Conservation (phyloP, 768 basidiomycete species). For the Sarcodon aspratus region DNA sequence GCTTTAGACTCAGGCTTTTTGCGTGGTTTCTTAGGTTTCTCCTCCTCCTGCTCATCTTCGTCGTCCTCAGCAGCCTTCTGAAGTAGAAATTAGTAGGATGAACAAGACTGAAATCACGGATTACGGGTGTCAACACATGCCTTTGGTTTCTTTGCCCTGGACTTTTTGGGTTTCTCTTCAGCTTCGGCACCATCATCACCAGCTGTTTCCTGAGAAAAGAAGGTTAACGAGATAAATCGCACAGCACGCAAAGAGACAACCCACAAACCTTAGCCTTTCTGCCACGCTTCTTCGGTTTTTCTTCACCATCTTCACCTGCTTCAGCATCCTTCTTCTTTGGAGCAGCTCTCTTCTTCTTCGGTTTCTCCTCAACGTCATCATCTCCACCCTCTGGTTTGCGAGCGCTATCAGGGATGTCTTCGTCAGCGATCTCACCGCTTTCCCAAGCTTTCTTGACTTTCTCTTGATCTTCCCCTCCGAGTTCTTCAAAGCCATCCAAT, state of each 20-base stretch:
- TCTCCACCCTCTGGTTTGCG: slow-evolving; percentile 40
- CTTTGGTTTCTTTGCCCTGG: too few relatives aligned
- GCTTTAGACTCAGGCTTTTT: slow-evolving; percentile 18
- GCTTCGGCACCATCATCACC: too few relatives aligned
- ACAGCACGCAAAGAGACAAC: neutral
- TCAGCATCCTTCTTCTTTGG: slow-evolving; percentile 18
- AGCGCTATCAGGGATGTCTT: slow-evolving; percentile 72
- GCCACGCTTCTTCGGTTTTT: slow-evolving; percentile 41
- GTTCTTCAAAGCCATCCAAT: slow-evolving; percentile 78
- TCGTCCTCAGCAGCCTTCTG: slow-evolving; percentile 15
- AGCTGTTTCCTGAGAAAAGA: too few relatives aligned
- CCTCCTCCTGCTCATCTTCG: slow-evolving; percentile 28
- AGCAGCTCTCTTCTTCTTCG: slow-evolving; percentile 42
- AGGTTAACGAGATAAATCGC: too few relatives aligned
- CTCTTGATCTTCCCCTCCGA: slow-evolving; percentile 56
- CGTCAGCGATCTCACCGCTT: slow-evolving; percentile 67
- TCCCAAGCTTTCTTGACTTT: slow-evolving; percentile 66
- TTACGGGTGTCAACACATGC: too few relatives aligned
- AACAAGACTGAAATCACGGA: neutral
- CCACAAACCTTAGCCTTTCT: slow-evolving; percentile 17
- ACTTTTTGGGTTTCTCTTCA: too few relatives aligned
- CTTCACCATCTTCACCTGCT: slow-evolving; percentile 10
- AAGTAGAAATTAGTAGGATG: neutral
- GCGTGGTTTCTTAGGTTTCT: slow-evolving; percentile 43
- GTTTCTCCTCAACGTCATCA: slow-evolving; percentile 33